Base-by-base conservation (phyloP, 2,329 filamentous ascomycete species). In the Trichoderma simmonsii region DNA sequence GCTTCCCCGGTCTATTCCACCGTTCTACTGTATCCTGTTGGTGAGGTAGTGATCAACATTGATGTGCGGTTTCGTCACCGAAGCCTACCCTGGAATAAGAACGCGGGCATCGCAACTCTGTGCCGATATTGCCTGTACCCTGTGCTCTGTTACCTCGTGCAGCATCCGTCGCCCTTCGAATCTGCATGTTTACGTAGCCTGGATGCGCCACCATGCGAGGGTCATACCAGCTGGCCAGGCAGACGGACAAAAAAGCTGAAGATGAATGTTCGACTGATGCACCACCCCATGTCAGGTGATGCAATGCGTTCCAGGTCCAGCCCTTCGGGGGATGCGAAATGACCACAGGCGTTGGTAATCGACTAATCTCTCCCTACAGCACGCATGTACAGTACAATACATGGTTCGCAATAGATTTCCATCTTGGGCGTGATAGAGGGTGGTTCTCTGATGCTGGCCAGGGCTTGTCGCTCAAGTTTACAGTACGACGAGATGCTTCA, bases 261-360 rank as follows among this genome's bases (percentile, higher is more conserved):
- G 18, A 54, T 24, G 48, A 54, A n/a, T 21, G 6, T 12, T 60
- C 8, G n/a, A 15, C 18, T 26, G 26, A 30, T 64, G 61, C 56
- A 70, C 30, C 14, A 51, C 36, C 51, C 54, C 56, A 69, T 60
- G 65, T 60, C 36, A 60, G 65, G 56, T 60, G 65, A 60, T 69
- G 54, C 65, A 69, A 60, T 48, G 65, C 36, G n/a, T 15, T 15
- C 65, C 34, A 60, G 65, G 65, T 60, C 65, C 54, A 69, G 65
- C 54, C 36, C 56, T 60, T 69, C 65, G 65, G 65, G 21, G 30
- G 34, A 68, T 60, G 65, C 39, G 66, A 56, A 39, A 28, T 56
- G 63, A 69, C n/a, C n/a, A 21, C 43, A 51, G 26, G n/a, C 7
- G 43, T 30, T 59, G 18, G 57, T 32, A 21, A 21, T 54, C 48